Base-by-base conservation (phyloP, 768 basidiomycete species). In the Auriscalpium microsporum region DNA sequence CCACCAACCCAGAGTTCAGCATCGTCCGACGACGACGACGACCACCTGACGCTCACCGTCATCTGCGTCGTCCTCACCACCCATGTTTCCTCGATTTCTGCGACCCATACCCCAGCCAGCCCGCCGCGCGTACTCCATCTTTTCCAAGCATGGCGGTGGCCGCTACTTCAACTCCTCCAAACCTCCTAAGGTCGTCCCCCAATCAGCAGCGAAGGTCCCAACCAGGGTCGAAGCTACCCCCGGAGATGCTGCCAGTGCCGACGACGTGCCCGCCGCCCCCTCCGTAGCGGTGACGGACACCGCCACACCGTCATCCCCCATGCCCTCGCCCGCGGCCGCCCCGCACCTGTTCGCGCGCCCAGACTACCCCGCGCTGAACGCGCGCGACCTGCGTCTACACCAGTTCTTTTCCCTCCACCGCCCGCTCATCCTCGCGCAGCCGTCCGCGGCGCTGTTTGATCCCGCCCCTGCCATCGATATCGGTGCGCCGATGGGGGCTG, bases 341-440 rank as follows among this genome's bases (percentile, higher is more conserved):
- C n/a, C 48, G 23, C 17, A 55, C 1, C 47, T 56, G 9, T 55
- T 56, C 23, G 52, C 61, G 10, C 48, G 58, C 51, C 61, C 73
- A 57, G 54, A 71, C 10, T 85, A 88, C 60, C 84, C 83, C 1
- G 61, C 77, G 23, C 63, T 90, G 54, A 80, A 76, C 53, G 66
- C 84, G 10, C 81, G 83, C 58, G 87, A 87, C 61, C 83, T 87
- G 69, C 86, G 83, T 64, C 77, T 90, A 10, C 88, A 91, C 65
- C 86, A 87, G 53, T 92, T 93, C 70, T 92, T 93, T 71, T 81
- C 90, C 3, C 73, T 90, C 35, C 84, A 92, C 63, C 80, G 90
- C 11, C 90, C 90, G 1, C 75, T 92, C 2, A 79, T 87, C 38
- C 75, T 91, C 45, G 71, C 78, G 33, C 78, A 84, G 58, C 82